Conservation (phyloP, 1,284 basidiomycete genomes). For the Mycena citricolor region DNA sequence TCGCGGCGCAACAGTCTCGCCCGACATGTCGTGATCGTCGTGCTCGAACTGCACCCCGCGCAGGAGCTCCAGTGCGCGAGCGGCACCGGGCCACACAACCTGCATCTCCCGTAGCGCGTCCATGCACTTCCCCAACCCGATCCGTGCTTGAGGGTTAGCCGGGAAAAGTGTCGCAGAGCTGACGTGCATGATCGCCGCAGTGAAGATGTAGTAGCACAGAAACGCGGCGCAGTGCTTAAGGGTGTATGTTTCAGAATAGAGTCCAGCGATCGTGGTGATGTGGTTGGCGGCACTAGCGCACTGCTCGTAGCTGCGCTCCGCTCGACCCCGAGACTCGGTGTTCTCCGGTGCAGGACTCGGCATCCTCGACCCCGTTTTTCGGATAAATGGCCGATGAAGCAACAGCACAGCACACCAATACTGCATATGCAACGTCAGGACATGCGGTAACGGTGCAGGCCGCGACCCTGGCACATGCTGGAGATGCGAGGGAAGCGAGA, state of each 20-base stretch:
- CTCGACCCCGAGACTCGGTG: constrained; percentile 48
- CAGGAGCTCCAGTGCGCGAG: constrained; percentile 71
- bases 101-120: constrained; percentile 69
- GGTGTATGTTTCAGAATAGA: constrained; percentile 64
- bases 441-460: constrained; percentile 55
- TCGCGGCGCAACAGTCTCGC: constrained; percentile 19
- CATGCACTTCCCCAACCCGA: constrained; percentile 70
- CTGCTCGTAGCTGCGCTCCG: constrained; percentile 67
- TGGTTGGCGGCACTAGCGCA: constrained; percentile 77
- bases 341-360: constrained; percentile 37
- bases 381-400: constrained; percentile 71
- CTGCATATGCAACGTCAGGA: constrained; percentile 80
- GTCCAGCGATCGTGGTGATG: constrained; percentile 69
- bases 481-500: constrained; percentile 70
- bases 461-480: constrained; percentile 55
- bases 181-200: constrained; percentile 81
- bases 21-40: too few species aligned
- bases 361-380: too few species aligned
- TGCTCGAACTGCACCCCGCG: constrained; percentile 58
- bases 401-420: constrained; percentile 83
- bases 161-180: constrained; percentile 25
- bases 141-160: constrained; percentile 62
- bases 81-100: constrained; percentile 75
- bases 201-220: constrained; percentile 80
- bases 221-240: constrained; percentile 70